Conservation (phyloP, 345 rosid genomes). For the Bruguiera sexangula region DNA sequence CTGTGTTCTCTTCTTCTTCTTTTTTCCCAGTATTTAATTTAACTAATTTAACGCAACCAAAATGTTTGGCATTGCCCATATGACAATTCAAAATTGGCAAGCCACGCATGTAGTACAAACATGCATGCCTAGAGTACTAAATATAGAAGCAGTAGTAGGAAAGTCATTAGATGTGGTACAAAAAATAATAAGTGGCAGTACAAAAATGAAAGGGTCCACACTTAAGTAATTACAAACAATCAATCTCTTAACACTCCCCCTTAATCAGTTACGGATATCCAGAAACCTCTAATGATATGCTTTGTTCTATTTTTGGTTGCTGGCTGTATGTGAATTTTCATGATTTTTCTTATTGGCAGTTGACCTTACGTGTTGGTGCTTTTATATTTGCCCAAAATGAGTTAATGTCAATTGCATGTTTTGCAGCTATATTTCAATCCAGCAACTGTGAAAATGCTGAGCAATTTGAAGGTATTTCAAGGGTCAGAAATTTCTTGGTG, state of each 20-base stretch:
- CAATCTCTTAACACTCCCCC: too few relatives aligned
- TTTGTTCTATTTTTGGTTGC: not conserved
- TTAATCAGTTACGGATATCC: not conserved
- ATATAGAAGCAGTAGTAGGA: too few relatives aligned
- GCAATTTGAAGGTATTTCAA: conserved; percentile 74
- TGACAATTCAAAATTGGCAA: too few relatives aligned
- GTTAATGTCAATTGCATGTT: conserved; percentile 21
- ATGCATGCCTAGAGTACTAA: too few relatives aligned
- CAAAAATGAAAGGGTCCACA: too few relatives aligned
- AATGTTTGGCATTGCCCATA: too few relatives aligned
- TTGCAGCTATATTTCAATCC: conserved; percentile 95
- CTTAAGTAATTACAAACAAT: too few relatives aligned
- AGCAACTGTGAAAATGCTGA: conserved; percentile 98
- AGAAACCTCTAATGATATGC: not conserved
- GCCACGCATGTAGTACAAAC: too few relatives aligned
- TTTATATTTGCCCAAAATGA: conserved; percentile 2
- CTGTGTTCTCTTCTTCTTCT: not conserved
- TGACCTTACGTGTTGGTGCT: not conserved
- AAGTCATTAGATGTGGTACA: too few relatives aligned
- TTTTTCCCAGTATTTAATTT: not conserved
- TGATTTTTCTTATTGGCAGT: not conserved
- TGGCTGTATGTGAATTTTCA: not conserved
- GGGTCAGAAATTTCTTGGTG: not conserved
- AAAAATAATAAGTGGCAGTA: too few relatives aligned
- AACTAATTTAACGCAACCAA: not conserved